phyloP scores from a whole-genome alignment of 2,329 filamentous ascomycete genomes.

The Fusarium multiceps region DNA sequence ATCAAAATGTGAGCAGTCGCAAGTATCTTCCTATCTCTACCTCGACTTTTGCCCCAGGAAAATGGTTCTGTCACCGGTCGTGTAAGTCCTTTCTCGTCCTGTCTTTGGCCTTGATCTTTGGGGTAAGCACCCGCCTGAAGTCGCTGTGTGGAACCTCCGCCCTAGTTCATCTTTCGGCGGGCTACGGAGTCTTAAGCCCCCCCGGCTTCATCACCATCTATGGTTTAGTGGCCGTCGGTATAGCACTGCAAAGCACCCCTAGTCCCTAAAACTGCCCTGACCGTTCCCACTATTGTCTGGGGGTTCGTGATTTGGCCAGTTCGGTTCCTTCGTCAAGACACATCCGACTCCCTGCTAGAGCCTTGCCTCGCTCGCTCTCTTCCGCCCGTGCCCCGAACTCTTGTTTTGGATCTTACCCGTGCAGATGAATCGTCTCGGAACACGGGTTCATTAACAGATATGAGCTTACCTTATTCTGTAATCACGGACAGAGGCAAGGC shows the following conservation, averaged over 20 bases:
- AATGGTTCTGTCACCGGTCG: slow-evolving; percentile 7
- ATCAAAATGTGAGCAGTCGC: not conserved
- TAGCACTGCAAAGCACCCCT: slow-evolving; percentile 32
- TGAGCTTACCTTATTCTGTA: slow-evolving; percentile 18
- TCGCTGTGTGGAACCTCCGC: slow-evolving; percentile 17
- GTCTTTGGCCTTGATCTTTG: slow-evolving; percentile 18
- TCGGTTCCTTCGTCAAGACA: slow-evolving; percentile 20
- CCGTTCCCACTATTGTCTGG: slow-evolving; percentile 30
- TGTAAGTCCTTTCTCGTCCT: slow-evolving; percentile 2
- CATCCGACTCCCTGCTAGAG: slow-evolving; percentile 7
- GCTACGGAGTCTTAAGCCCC: slow-evolving; percentile 17
- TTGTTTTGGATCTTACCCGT: slow-evolving; percentile 16
- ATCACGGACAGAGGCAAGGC: slow-evolving; percentile 9
- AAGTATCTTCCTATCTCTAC: slow-evolving; percentile 21
- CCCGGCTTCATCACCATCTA: slow-evolving; percentile 32
- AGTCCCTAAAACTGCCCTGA: slow-evolving; percentile 34
- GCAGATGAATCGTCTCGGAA: slow-evolving; percentile 15
- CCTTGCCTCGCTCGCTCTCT: slow-evolving; percentile 28
- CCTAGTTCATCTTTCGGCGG: slow-evolving; percentile 23
- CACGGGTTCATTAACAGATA: not conserved
- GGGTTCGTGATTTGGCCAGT: slow-evolving; percentile 27
- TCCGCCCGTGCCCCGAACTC: slow-evolving; percentile 18
- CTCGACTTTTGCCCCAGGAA: slow-evolving; percentile 24
- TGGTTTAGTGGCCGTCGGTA: slow-evolving; percentile 38
- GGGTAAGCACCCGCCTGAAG: slow-evolving; percentile 33